Evolutionary conservation across 1,284 basidiomycete genomes (phyloP), one percentile per base, ranked within the genome.

Genomic region (Leccinum subrobustum): DNA sequence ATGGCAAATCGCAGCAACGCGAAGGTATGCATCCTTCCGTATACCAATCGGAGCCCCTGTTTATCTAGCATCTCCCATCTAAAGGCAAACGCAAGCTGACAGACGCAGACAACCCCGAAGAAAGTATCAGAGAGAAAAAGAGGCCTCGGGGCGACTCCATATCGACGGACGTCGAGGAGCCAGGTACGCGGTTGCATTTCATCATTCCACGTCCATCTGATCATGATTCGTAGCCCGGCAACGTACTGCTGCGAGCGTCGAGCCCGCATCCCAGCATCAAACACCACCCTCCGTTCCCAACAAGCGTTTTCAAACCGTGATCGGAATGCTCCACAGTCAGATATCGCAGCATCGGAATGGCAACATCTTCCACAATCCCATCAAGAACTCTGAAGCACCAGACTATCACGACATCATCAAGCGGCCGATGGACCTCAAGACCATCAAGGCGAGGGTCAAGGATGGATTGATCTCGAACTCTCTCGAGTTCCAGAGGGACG

Each of bases 391-490:
- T 14, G 93, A 96, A 66, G 95, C 95, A 5, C 89, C 93, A 0
- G 92, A 93, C 70, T 98, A 98, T 74, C 86, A 88, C 63, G 89
- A 93, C 59, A 91, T 97, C 64, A 91, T 98, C 63, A 93, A 92
- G 70, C 83, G 90, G 23, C 94, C 96, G 0, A 95, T 95, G 85
- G 95, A 96, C 73, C 81, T 98, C 58, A 95, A 94, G 75, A 95
- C 91, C 1, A 90, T 98, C 71, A 91, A 92, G 71, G 80, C 81
- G 16, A 83, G 84, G 63, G 87, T 97, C 65, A 91, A 91, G 70
- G 92, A 95, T 68, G 94, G 94, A 0, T 68, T 83, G 2, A 92
- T 96, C 53, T 78, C 82, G 4, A 93, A 85, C 63, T 91, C 92
- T 2, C 81, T 88, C 44, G 94, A 97, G 73, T 95, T 92, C 70